These are phyloP conservation scores for Boeremia exigua DNA, from an alignment of 2,329 filamentous ascomycete species.

Conservation along the genomic window DNA sequence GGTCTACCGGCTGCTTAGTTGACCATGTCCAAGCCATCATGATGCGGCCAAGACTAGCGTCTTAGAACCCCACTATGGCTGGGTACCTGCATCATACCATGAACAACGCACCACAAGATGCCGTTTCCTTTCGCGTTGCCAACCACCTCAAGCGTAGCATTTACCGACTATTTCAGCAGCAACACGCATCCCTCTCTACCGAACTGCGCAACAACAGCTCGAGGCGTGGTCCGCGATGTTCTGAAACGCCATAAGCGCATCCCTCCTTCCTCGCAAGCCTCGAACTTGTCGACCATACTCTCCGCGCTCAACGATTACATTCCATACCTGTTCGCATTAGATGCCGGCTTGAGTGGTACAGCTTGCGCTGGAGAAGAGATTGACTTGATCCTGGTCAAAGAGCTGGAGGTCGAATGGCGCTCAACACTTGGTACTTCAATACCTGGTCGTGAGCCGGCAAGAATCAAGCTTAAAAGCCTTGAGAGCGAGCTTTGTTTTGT, in stretches of 20 bases:
- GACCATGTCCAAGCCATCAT: constrained; percentile 1
- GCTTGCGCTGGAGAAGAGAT: constrained; percentile 66
- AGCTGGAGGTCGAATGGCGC: constrained; percentile 79
- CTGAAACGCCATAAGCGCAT: constrained; percentile 91
- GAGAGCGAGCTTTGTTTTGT: constrained; percentile 85
- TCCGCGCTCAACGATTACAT: constrained; percentile 77
- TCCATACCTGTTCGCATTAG: constrained; percentile 80
- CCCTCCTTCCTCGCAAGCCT: constrained; percentile 70
- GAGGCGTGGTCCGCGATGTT: constrained; percentile 79
- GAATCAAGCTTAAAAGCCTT: constrained; percentile 74
- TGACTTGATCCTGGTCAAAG: constrained; percentile 69
- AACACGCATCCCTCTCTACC: constrained; percentile 89
- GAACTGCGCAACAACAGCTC: constrained; percentile 79
- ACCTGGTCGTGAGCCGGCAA: constrained; percentile 63
- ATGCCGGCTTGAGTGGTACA: constrained; percentile 69
- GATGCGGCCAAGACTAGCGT: constrained; percentile 20
- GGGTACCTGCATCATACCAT: constrained; percentile 34
- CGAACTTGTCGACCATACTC: constrained; percentile 73
- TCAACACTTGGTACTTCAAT: constrained; percentile 73
- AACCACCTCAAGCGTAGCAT: constrained; percentile 86
- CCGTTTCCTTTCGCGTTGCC: constrained; percentile 88
- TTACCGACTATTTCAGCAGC: constrained; percentile 77
- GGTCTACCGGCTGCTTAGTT: not conserved
- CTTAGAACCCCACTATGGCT: constrained; percentile 29
- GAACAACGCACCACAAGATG: constrained; percentile 61